Conservation (phyloP, 371 early-diverging fungal genomes). For the Zopfochytrium polystomum region DNA sequence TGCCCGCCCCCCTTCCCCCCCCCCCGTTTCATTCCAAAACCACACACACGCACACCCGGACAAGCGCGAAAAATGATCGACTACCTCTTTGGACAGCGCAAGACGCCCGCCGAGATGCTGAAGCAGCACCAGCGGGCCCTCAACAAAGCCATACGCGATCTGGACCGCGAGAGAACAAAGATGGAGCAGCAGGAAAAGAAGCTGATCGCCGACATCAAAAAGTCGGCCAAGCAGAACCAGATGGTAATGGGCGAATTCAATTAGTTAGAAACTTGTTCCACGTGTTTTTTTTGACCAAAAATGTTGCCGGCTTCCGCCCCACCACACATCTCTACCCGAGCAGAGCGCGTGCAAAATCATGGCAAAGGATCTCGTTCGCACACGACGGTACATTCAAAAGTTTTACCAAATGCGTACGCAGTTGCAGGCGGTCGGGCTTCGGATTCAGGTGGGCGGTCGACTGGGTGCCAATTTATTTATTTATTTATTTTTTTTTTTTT, state of each 20-base stretch:
- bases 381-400: slow-evolving; percentile 88
- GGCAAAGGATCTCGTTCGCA: slow-evolving; percentile 96
- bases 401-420: slow-evolving; percentile 94
- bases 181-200: slow-evolving; percentile 94
- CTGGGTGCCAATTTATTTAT: not conserved
- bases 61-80: slow-evolving; percentile 30
- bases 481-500: not conserved
- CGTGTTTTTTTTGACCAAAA: not conserved
- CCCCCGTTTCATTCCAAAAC: no score
- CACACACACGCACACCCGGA: not conserved
- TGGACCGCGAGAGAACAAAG: slow-evolving; percentile 85
- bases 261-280: not conserved
- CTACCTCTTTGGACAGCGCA: slow-evolving; percentile 41
- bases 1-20: no score
- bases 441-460: slow-evolving; percentile 89
- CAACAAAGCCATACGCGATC: slow-evolving; percentile 85
- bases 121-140: slow-evolving; percentile 88
- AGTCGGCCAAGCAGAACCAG: slow-evolving; percentile 84
- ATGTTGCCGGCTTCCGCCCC: no score
- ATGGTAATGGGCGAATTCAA: no score
- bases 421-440: slow-evolving; percentile 86
- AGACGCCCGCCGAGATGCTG: slow-evolving; percentile 81
- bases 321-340: no score
- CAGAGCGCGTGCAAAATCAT: slow-evolving; percentile 88
- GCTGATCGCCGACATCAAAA: slow-evolving; percentile 87